Evolutionary conservation across 2,329 filamentous ascomycete species (phyloP).

Genomic region (Tolypocladium amazonense): DNA sequence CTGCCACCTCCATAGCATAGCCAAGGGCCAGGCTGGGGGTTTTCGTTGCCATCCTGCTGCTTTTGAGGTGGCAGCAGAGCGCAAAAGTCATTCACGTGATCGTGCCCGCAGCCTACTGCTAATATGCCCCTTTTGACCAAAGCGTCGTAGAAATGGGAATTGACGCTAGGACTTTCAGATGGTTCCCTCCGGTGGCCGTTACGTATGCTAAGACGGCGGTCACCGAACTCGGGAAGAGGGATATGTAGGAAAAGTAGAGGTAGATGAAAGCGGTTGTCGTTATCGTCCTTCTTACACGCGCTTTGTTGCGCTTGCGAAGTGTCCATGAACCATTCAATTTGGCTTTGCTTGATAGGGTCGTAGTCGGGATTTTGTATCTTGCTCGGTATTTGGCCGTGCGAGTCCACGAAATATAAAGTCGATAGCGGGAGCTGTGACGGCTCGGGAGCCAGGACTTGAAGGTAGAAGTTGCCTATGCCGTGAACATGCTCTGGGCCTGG

Average conservation of each 20-base stretch:
- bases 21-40: background rate
- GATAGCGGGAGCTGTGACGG: constrained; percentile 13
- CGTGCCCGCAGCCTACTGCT: constrained; percentile 20
- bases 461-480: constrained; percentile 18
- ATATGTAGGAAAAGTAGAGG: background rate
- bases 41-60: constrained; percentile 7
- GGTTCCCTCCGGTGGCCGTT: constrained; percentile 16
- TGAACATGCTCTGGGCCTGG: constrained; percentile 14
- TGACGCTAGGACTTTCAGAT: constrained; percentile 15
- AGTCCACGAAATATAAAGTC: constrained; percentile 18
- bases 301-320: constrained; percentile 14
- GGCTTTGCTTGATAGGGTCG: constrained; percentile 16
- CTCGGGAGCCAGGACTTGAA: constrained; percentile 11
- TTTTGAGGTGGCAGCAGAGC: constrained; percentile 13
- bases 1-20: background rate
- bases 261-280: background rate
- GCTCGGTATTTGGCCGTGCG: constrained; percentile 16
- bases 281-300: background rate
- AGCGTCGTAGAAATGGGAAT: constrained; percentile 19
- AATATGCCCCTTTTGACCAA: constrained; percentile 14
- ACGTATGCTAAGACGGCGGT: constrained; percentile 12
- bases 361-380: constrained; percentile 14
- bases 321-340: constrained; percentile 19
- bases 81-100: constrained; percentile 22
- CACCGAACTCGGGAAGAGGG: constrained; percentile 14